Base-by-base conservation (phyloP, 306 rosid species). In the Fagus sylvatica region DNA sequence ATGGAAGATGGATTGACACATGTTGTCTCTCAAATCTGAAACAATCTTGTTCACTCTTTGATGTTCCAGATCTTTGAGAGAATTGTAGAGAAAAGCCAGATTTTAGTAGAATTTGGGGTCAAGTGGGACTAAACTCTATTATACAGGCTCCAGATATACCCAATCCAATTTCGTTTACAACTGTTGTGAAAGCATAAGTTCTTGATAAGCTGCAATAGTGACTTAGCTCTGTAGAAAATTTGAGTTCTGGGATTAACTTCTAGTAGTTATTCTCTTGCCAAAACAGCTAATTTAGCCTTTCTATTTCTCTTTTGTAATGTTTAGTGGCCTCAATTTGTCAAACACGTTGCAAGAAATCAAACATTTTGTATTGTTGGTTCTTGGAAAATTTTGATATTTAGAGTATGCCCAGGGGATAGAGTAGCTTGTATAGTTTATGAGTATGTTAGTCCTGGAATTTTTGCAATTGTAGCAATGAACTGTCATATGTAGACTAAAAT, bases 21-120 rank as follows among this genome's bases (percentile, higher is more conserved):
- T 1, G 9, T 15, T 5, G 69, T 34, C 10, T 15, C 10, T 7
- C 22, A 8, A 30, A 71, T 42, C 61, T 69, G 6, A 70, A 70
- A 7, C 12, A 36, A 28, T 37, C 12, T 7, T 74, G 33, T 66
- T 40, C 64, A 61, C 36, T 37, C 10, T 51, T 33, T 40, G 19
- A 74, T 78, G 76, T 34, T 66, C 69, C 55, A 92, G 93, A 95
- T 91, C 83, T 92, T 64, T 97, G 96, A 73, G 98, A 92, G 56
- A 46, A 88, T 92, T 73, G 92, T 86, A 3, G 89, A 80, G 96
- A 80, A 4, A 92, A 90, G 86, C 88, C 91, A 42, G 93, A 76
- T 86, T 95, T 95, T 36, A 95, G 90, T 42, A 92, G 90, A 84
- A 91, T 89, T 48, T 97, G 98, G 75, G 93, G 91, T 60, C 73